phyloP scores from a whole-genome alignment of 2,329 filamentous ascomycete genomes.

The Calonectria fujianensis region DNA sequence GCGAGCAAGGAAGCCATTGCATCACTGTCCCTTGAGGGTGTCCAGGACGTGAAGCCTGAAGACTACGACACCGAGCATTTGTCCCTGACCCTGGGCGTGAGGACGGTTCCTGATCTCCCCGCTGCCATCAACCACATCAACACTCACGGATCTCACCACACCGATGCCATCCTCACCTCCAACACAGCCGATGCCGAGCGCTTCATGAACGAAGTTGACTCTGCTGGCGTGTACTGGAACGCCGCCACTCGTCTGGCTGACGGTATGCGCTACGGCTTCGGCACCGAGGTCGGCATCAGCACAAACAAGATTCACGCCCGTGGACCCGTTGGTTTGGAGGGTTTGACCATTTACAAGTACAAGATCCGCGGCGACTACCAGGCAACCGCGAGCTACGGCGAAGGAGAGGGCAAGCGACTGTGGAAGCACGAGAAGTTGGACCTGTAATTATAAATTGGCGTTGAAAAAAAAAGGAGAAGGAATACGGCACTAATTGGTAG shows the following conservation, averaged over 20 bases:
- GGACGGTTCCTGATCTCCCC: slow-evolving; percentile 81
- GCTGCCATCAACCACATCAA: slow-evolving; percentile 93
- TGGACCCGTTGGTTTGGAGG: slow-evolving; percentile 94
- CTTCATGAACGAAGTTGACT: slow-evolving; percentile 91
- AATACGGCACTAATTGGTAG: not conserved
- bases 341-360: slow-evolving; percentile 98
- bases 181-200: slow-evolving; percentile 80
- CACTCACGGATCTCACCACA: slow-evolving; percentile 92
- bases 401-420: slow-evolving; percentile 74
- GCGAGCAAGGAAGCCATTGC: slow-evolving; percentile 79
- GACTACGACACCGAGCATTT: slow-evolving; percentile 96
- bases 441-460: slow-evolving; percentile 55
- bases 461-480: slow-evolving; percentile 32
- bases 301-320: slow-evolving; percentile 98
- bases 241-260: slow-evolving; percentile 95
- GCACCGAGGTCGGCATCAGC: slow-evolving; percentile 97
- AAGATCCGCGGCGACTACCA: slow-evolving; percentile 90
- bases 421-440: slow-evolving; percentile 76
- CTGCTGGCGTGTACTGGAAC: slow-evolving; percentile 97
- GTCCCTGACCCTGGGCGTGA: slow-evolving; percentile 88
- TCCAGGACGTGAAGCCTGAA: slow-evolving; percentile 79
- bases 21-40: slow-evolving; percentile 63
- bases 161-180: slow-evolving; percentile 90
- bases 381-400: slow-evolving; percentile 84
- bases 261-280: slow-evolving; percentile 97